Conservation (phyloP, 169 alveolate genomes). For the Cryptosporidium sp. region DNA sequence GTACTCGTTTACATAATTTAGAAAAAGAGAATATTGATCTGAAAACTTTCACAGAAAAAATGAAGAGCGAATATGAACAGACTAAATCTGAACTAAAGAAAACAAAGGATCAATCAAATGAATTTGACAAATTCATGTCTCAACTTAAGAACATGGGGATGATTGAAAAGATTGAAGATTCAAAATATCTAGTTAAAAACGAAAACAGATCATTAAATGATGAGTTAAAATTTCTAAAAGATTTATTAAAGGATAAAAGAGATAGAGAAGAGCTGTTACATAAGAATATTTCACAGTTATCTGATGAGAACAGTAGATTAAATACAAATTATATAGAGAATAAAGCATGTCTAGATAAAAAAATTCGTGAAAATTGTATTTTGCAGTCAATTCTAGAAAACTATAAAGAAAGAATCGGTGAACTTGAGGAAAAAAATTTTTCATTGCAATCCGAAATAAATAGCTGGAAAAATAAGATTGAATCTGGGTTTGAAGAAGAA, state of each 20-base stretch:
- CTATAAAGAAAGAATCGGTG: constrained; percentile 26
- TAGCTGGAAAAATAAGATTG: not conserved
- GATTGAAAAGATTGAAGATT: constrained; percentile 24
- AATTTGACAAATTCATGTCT: constrained; percentile 25
- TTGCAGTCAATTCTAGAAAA: constrained; percentile 55
- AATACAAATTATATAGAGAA: constrained; percentile 8
- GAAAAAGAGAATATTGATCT: constrained; percentile 20
- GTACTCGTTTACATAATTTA: not conserved
- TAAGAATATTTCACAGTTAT: constrained; percentile 13
- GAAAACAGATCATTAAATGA: constrained; percentile 40
- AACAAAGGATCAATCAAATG: constrained; percentile 16
- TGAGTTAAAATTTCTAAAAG: constrained; percentile 31
- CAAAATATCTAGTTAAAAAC: constrained; percentile 10
- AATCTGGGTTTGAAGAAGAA: not conserved
- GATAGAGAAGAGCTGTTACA: constrained; percentile 50
- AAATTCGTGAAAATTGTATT: constrained; percentile 40
- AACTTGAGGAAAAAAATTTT: constrained; percentile 42
- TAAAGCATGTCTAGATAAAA: constrained; percentile 1
- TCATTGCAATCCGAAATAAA: constrained; percentile 5
- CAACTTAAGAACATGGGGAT: constrained; percentile 42
- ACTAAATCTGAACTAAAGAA: constrained; percentile 25
- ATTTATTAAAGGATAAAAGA: constrained; percentile 64
- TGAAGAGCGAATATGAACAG: constrained; percentile 3
- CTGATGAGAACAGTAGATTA: constrained; percentile 35
- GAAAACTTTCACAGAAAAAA: not conserved